Evolutionary conservation across 106 monocot species (phyloP), one percentile per base, ranked within the genome.

Genomic region (Dendrobium nobile): DNA sequence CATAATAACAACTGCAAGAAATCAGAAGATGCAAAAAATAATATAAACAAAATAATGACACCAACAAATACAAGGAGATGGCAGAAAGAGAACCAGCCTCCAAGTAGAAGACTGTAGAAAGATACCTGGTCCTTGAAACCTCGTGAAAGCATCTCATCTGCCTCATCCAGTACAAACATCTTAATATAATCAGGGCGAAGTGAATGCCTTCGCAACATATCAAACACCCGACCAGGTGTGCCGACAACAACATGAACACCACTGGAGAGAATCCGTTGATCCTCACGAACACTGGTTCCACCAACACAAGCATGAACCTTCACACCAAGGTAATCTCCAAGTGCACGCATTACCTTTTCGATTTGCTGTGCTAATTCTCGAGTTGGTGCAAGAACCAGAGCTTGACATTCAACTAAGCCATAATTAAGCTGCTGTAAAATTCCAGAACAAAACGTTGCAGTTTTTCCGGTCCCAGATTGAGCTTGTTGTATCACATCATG

Each of bases 71-170:
- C 3, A 51, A 51, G 1, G 13, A 51, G 10, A 13, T 51, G 2
- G 51, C 3, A 51, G 51, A 61, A 19, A 61, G 7, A 61, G 61
- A 61, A 22, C 61, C 8, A 61, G 22, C 1, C 61, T 7, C 61
- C 41, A 59, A 17, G 2, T 55, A 64, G 9, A 33, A 79, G 33
- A 13, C 19, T 16, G 31, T 40, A 17, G 22, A 31, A 79, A 81
- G 40, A 28, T n/a, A 85, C 84, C 84, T 85, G 84, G 48, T 85
- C 84, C 84, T 85, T 85, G 80, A 85, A 85, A 70, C 84, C 84
- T 47, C 84, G 80, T 75, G 84, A 85, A 68, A 85, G 84, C 84
- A 84, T 84, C 47, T 84, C 84, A 54, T 84, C 84, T 40, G 84
- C 84, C 75, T 84, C 84, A 80, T 82, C 82, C 47, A 82, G 31